Conservation (phyloP, 495 filamentous ascomycete genomes). For the Xylaria sp. region DNA sequence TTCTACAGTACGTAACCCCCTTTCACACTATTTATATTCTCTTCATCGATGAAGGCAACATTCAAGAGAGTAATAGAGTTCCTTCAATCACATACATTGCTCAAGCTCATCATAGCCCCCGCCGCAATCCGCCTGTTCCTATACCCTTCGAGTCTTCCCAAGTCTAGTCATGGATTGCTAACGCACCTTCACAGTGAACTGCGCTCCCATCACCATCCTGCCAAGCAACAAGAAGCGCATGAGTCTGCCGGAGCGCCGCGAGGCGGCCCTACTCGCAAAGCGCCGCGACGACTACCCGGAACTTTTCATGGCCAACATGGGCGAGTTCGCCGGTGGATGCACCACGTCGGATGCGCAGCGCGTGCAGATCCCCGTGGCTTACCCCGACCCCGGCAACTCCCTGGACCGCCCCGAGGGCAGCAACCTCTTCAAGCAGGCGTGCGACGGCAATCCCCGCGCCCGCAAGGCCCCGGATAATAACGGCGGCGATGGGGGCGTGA, state of each 20-base stretch:
- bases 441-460: constrained; percentile 35
- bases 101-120: not conserved
- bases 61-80: not conserved
- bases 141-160: not conserved
- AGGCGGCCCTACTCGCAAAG: constrained; percentile 24
- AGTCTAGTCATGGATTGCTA: not conserved
- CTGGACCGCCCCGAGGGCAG: constrained; percentile 36
- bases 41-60: not conserved
- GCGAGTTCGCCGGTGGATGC: constrained; percentile 58
- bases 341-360: constrained; percentile 58
- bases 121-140: too few species aligned
- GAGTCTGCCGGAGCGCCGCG: constrained; percentile 52
- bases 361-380: constrained; percentile 42
- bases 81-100: not conserved
- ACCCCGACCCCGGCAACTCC: constrained; percentile 34
- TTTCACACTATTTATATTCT: not conserved
- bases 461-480: constrained; percentile 5
- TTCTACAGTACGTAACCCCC: constrained; percentile 59
- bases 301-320: constrained; percentile 83
- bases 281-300: constrained; percentile 64
- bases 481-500: not conserved
- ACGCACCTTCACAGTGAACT: constrained; percentile 24
- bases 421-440: constrained; percentile 34
- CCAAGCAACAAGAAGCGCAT: constrained; percentile 42
- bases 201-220: constrained; percentile 35